Percentiles rank a stretch among this genome's conserved stretches.
Conservation (phyloP, 2,329 filamentous ascomycete genomes). For the Colletotrichum musicola region DNA sequence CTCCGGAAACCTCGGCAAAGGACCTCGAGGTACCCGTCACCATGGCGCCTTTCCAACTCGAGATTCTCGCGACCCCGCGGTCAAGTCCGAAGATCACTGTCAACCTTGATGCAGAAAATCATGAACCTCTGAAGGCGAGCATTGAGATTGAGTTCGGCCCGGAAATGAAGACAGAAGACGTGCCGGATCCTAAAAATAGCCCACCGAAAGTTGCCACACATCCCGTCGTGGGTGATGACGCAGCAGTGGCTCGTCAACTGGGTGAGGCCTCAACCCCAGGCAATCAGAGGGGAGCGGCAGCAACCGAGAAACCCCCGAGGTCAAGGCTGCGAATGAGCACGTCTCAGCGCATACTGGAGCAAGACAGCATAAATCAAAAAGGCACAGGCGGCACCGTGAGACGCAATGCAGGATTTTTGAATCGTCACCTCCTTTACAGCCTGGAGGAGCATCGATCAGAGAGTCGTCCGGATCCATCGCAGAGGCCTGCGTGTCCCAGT, state of each 20-base stretch:
- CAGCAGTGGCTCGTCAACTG: no score
- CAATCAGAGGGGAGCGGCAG: background rate
- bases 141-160: constrained; percentile 10
- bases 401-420: background rate
- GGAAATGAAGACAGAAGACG: no score
- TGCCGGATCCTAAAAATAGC: constrained; percentile 3
- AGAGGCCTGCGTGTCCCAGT: background rate
- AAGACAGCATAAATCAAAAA: background rate
- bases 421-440: background rate
- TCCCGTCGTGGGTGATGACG: no score
- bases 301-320: constrained; percentile 36
- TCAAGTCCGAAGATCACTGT: constrained; percentile 29
- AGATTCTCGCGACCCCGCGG: constrained; percentile 28
- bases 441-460: background rate
- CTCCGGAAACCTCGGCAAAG: constrained; percentile 4
- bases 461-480: constrained; percentile 8
- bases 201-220: background rate
- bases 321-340: constrained; percentile 47
- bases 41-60: constrained; percentile 39
- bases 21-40: constrained; percentile 24
- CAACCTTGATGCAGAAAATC: constrained; percentile 10
- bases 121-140: constrained; percentile 29
- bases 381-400: constrained; percentile 17
- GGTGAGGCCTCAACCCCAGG: background rate
- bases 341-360: constrained; percentile 13